These are phyloP conservation scores for Phytophthora syringae DNA, from an alignment of 352 stramenopile genomes.

Conservation along the genomic window DNA sequence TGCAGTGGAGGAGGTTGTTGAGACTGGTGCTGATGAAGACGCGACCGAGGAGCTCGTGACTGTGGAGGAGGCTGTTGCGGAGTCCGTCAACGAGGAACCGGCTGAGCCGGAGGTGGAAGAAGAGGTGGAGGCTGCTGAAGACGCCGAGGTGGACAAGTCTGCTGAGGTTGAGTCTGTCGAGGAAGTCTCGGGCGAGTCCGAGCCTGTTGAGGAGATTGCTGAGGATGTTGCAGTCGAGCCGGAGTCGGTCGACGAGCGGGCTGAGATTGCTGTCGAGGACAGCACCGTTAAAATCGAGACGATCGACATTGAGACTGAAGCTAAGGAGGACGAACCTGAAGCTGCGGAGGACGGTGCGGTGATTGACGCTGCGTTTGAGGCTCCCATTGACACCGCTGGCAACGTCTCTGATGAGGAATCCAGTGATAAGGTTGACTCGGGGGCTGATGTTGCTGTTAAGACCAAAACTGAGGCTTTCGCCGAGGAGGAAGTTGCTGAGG, in stretches of 20 bases:
- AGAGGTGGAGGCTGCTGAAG: too few species aligned
- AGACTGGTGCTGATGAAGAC: too few species aligned
- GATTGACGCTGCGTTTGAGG: not conserved
- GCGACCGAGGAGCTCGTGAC: too few species aligned
- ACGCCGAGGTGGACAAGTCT: not conserved
- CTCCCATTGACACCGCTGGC: not conserved
- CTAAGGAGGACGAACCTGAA: not conserved
- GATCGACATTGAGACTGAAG: not conserved
- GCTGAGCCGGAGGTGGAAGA: not conserved
- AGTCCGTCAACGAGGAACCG: not conserved
- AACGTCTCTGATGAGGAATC: not conserved
- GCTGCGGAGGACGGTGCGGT: not conserved
- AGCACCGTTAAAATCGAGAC: not conserved
- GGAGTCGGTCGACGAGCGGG: too few species aligned
- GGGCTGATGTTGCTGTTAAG: too few species aligned
- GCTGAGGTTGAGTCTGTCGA: not conserved
- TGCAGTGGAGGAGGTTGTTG: not conserved
- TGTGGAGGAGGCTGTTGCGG: not conserved
- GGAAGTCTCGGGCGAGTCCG: not conserved
- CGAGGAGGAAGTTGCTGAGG: conserved; percentile 2
- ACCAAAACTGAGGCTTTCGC: too few species aligned
- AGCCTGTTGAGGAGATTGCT: not conserved
- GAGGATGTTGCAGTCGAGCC: not conserved
- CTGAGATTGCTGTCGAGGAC: too few species aligned
- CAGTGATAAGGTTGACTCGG: conserved; percentile 3